Base-by-base conservation (phyloP, 441 rosid genomes). In the Pelargonium cotyledonis region DNA sequence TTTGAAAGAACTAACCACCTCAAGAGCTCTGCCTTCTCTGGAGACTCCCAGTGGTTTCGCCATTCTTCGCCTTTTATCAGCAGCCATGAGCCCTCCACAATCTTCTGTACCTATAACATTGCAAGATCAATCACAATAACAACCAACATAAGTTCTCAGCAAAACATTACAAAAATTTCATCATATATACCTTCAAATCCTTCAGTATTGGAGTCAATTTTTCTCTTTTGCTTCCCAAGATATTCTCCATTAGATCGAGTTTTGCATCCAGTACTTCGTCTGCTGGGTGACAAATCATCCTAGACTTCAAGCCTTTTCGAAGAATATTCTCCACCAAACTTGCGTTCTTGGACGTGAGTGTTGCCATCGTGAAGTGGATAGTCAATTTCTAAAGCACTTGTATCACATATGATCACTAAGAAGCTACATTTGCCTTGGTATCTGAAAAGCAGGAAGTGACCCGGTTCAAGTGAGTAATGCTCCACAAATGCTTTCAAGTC, bases 321-420 rank as follows among this genome's bases (percentile, higher is more conserved):
- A 21, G 23, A 21, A n/a, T n/a, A n/a, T 21, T 21, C 23, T 21
- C 23, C 23, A 2, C 6, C 41, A 4, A 29, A 29, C 23, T 21
- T 21, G 6, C 6, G 38, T 4, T 31, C 38, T 31, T 31, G 38
- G 38, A 31, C 38, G 38, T 4, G 38, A 31, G 38, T 31, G 38
- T 31, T 31, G 38, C 38, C 38, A 31, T 31, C 4, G 38, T 31
- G 43, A 40, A 40, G 43, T 40, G 55, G 16, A 31, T 60, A 60
- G 21, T 60, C 38, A 60, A 60, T 60, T 21, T 60, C 64, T 60
- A n/a, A 23, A 21, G 64, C 64, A 60, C 64, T 60, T 60, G 64
- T 21, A 60, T 60, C 64, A 60, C 64, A 60, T 23, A 60, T 21
- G n/a, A 60, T 10, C 15, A 60, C 64, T 1, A 5, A 23, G 64